A percentile compares a stretch with the other conserved stretches of the same genome.
phyloP scores from a whole-genome alignment of 1,284 basidiomycete genomes.

The Ceratobasidium sp. region DNA sequence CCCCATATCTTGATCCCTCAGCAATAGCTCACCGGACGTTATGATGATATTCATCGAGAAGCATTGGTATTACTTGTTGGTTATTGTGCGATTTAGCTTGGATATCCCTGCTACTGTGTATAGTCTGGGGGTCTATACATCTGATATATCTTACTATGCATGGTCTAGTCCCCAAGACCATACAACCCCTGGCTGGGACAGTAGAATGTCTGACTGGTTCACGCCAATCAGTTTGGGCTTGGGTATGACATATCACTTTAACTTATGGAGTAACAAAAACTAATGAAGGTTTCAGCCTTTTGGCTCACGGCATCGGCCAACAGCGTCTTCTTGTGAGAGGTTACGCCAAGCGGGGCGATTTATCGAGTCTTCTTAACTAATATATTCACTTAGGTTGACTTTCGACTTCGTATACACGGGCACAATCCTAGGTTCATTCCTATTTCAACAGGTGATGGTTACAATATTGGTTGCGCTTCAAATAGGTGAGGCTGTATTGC shows the following conservation, averaged over 20 bases:
- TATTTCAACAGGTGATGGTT: background rate
- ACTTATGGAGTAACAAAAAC: background rate
- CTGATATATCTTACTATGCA: too few relatives aligned
- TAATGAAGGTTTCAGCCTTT: background rate
- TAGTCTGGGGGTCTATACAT: too few relatives aligned
- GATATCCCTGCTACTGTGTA: too few relatives aligned
- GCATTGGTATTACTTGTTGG: too few relatives aligned
- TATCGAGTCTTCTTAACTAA: background rate
- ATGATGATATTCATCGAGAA: too few relatives aligned
- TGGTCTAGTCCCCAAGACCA: too few relatives aligned
- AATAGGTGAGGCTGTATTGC: background rate
- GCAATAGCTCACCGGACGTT: too few relatives aligned
- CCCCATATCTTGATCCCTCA: too few relatives aligned
- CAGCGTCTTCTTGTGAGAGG: background rate
- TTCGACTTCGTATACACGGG: background rate
- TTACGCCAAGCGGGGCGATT: background rate
- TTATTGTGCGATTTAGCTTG: too few relatives aligned
- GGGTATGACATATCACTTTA: background rate
- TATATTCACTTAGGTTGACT: background rate
- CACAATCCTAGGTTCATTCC: slow-evolving; percentile 1
- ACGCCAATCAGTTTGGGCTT: too few relatives aligned
- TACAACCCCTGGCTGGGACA: too few relatives aligned
- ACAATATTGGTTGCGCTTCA: background rate
- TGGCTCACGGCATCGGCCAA: background rate
- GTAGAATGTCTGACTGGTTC: too few relatives aligned